A percentile compares a stretch with the other conserved stretches of the same genome.
Evolutionary conservation across 768 basidiomycete genomes (phyloP).

Genomic region (Mycena latifolia): DNA sequence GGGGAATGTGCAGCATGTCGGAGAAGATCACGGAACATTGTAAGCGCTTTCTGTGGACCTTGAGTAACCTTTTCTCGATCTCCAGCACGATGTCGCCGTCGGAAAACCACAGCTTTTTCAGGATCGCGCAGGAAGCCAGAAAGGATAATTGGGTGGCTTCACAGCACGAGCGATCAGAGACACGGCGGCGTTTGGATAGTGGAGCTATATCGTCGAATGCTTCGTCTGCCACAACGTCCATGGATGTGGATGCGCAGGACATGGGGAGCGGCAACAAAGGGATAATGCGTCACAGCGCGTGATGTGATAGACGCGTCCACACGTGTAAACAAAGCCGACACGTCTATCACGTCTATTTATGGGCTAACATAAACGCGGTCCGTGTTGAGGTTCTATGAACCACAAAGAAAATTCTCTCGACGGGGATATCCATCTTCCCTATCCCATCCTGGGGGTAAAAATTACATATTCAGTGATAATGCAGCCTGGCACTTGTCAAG

Average conservation of each 20-base stretch:
- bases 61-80: slow-evolving; percentile 42
- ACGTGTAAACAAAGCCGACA: slow-evolving; percentile 12
- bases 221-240: slow-evolving; percentile 18
- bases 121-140: background rate
- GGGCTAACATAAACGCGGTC: too few relatives aligned
- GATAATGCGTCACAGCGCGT: background rate
- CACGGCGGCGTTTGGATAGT: slow-evolving; percentile 26
- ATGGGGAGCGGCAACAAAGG: background rate
- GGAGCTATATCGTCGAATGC: slow-evolving; percentile 3
- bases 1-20: slow-evolving; percentile 52
- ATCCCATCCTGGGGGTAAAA: too few relatives aligned
- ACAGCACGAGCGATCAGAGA: slow-evolving; percentile 1
- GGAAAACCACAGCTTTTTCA: slow-evolving; percentile 42
- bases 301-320: slow-evolving; percentile 16
- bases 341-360: too few relatives aligned
- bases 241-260: slow-evolving; percentile 13
- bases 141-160: slow-evolving; percentile 7
- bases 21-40: slow-evolving; percentile 44
- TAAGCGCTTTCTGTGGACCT: slow-evolving; percentile 40
- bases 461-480: too few relatives aligned
- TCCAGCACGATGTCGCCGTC: slow-evolving; percentile 52
- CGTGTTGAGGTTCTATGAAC: too few relatives aligned
- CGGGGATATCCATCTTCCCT: too few relatives aligned
- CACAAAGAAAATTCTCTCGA: too few relatives aligned
- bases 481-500: too few relatives aligned